Evolutionary conservation across 2,329 filamentous ascomycete species (phyloP).

Genomic region (Tolypocladium cylindrosporum): DNA sequence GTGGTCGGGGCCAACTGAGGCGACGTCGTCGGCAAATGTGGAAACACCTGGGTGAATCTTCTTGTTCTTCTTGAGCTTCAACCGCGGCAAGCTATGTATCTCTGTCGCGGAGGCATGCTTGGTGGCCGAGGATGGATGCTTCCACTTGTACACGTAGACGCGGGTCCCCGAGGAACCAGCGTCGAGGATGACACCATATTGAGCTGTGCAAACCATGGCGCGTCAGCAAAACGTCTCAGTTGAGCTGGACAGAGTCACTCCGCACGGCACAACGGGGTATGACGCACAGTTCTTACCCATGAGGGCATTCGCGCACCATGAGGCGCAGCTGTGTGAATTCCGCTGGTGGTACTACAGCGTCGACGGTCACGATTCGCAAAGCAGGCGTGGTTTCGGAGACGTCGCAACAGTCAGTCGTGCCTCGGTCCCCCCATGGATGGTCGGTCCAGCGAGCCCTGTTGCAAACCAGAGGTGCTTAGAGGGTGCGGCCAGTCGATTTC

Average conservation of each 20-base stretch:
- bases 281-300: slow-evolving; percentile 20
- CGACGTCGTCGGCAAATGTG: slow-evolving; percentile 70
- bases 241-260: neutral
- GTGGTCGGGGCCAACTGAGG: slow-evolving; percentile 71
- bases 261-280: neutral
- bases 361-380: neutral
- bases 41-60: slow-evolving; percentile 93
- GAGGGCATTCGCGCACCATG: slow-evolving; percentile 2
- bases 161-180: slow-evolving; percentile 96
- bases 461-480: neutral
- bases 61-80: slow-evolving; percentile 80
- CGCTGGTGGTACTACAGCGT: neutral
- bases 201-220: slow-evolving; percentile 27
- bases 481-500: neutral
- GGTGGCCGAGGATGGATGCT: slow-evolving; percentile 58
- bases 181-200: slow-evolving; percentile 93
- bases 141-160: slow-evolving; percentile 90
- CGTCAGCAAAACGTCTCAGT: neutral
- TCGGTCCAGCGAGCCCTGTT: neutral
- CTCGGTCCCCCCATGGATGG: neutral
- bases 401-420: neutral
- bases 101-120: slow-evolving; percentile 33
- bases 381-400: neutral
- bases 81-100: slow-evolving; percentile 60
- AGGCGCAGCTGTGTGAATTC: neutral